phyloP scores from a whole-genome alignment of 2,329 filamentous ascomycete genomes.

The Talaromyces rugulosus region DNA sequence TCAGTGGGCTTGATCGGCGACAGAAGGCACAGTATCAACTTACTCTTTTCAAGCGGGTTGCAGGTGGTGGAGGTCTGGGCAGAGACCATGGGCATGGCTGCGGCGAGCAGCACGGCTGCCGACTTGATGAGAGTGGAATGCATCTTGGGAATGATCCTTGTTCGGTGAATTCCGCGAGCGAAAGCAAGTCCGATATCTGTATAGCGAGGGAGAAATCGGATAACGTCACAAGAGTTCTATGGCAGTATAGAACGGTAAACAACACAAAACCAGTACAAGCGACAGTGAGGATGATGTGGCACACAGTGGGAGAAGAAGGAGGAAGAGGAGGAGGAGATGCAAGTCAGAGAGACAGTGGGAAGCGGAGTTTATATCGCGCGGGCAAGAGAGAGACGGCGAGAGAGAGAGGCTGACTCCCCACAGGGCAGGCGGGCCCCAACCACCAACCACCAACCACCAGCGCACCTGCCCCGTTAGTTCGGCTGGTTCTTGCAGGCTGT shows the following conservation, averaged over 20 bases:
- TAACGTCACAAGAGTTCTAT: neutral
- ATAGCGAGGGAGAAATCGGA: neutral
- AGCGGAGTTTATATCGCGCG: neutral
- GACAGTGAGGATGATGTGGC: neutral
- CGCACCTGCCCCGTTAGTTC: neutral
- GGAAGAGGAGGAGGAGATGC: neutral
- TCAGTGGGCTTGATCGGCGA: neutral
- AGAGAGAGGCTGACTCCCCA: neutral
- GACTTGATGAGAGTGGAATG: slow-evolving; percentile 22
- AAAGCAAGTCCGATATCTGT: neutral
- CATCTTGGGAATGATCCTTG: slow-evolving; percentile 19
- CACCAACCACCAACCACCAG: neutral
- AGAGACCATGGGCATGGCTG: slow-evolving; percentile 26
- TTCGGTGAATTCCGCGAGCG: neutral
- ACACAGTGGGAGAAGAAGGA: neutral
- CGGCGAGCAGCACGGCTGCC: slow-evolving; percentile 25
- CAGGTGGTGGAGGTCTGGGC: slow-evolving; percentile 75
- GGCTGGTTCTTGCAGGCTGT: neutral
- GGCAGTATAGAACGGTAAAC: neutral
- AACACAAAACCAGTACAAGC: neutral
- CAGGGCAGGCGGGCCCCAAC: neutral
- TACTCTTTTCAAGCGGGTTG: slow-evolving; percentile 54
- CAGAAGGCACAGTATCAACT: slow-evolving; percentile 14
- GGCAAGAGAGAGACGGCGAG: neutral
- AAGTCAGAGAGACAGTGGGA: neutral